Evolutionary conservation across 1,284 basidiomycete genomes (phyloP).

Genomic region (Rhodotorula sp.): DNA sequence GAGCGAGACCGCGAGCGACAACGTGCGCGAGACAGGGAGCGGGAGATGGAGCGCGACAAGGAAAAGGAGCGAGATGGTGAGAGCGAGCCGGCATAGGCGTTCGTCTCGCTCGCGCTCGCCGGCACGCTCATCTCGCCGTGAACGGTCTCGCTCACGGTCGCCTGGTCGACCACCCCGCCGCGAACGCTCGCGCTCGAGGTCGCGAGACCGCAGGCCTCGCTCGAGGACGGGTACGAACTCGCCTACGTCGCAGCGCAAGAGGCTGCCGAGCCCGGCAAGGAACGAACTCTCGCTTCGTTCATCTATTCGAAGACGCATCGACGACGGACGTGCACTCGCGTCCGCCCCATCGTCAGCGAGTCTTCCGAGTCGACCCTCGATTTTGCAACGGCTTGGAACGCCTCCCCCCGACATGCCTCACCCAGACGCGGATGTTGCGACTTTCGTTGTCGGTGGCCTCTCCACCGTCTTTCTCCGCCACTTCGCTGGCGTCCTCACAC

Average conservation of each 20-base stretch:
- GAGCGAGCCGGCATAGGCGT: neutral
- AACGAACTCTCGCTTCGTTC: neutral
- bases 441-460: neutral
- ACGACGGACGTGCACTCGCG: neutral
- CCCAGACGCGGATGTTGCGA: neutral
- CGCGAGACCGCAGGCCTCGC: neutral
- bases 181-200: neutral
- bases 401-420: slow-evolving; percentile 9
- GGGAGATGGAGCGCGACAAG: neutral
- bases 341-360: neutral
- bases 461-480: slow-evolving; percentile 11
- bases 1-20: neutral
- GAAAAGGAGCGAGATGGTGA: neutral
- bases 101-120: neutral
- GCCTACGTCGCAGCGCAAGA: neutral
- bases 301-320: neutral
- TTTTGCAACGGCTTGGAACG: neutral
- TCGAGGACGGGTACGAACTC: neutral
- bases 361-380: neutral
- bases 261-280: neutral
- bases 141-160: neutral
- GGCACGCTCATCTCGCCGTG: neutral
- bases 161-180: neutral
- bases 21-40: neutral
- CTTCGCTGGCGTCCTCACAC: neutral